These are phyloP conservation scores for Kodamaea arcana DNA, from an alignment of 1,139 yeast genomes.

Conservation along the genomic window DNA sequence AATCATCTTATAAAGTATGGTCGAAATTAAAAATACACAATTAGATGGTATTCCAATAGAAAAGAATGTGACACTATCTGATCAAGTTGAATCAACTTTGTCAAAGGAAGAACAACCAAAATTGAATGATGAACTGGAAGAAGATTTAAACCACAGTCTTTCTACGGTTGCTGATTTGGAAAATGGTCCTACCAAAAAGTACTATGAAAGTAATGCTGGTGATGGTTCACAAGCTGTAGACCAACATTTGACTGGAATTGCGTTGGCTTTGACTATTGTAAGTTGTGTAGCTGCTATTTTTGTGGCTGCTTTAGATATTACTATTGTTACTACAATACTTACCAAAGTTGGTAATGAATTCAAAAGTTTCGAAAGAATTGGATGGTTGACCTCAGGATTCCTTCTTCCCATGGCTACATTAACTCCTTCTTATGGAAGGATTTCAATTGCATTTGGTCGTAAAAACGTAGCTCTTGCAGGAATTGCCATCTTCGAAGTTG, in stretches of 20 bases:
- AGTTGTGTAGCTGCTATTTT: slow-evolving; percentile 18
- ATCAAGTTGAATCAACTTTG: too few relatives aligned
- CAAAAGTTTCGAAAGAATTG: slow-evolving; percentile 16
- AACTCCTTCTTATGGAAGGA: slow-evolving; percentile 20
- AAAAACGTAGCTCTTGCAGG: slow-evolving; percentile 16
- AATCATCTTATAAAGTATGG: too few relatives aligned
- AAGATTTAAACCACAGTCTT: too few relatives aligned
- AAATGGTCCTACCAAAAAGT: not conserved
- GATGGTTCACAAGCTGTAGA: slow-evolving; percentile 19
- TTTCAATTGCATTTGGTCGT: slow-evolving; percentile 21
- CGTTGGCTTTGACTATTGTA: slow-evolving; percentile 12
- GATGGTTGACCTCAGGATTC: slow-evolving; percentile 21
- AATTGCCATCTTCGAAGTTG: slow-evolving; percentile 18
- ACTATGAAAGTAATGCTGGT: slow-evolving; percentile 20
- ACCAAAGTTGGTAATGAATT: slow-evolving; percentile 18
- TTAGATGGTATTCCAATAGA: too few relatives aligned
- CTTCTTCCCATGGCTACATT: slow-evolving; percentile 21
- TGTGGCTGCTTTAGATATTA: slow-evolving; percentile 21
- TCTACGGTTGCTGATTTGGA: too few relatives aligned
- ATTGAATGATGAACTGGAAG: too few relatives aligned
- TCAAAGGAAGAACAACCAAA: too few relatives aligned
- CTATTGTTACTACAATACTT: slow-evolving; percentile 21
- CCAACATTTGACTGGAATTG: slow-evolving; percentile 16
- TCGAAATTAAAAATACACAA: too few relatives aligned
- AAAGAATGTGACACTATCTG: too few relatives aligned